Percentiles rank a stretch among this genome's conserved stretches.
Evolutionary conservation across 305 asterid genomes (phyloP).

Genomic region (Fraxinus albicans): DNA sequence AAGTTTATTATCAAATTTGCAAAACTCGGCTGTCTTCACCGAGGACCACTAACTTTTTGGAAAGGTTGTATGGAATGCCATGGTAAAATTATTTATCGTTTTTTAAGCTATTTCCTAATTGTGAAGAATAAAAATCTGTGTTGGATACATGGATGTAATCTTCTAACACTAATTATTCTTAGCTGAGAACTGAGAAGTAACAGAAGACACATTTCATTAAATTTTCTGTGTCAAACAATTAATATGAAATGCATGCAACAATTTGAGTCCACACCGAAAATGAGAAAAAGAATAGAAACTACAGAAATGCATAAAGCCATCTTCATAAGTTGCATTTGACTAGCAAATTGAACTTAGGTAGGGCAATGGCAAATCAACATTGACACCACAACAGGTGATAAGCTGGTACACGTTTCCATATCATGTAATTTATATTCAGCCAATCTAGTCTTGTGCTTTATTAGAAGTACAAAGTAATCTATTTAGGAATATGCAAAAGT

Average conservation of each 20-base stretch:
- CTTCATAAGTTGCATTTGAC: neutral
- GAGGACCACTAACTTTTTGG: neutral
- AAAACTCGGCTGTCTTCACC: neutral
- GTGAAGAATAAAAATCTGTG: neutral
- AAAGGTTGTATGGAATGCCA: neutral
- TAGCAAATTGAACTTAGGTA: neutral
- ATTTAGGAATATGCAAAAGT: neutral
- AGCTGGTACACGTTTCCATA: neutral
- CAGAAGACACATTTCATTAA: neutral
- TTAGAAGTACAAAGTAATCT: neutral
- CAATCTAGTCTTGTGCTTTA: neutral
- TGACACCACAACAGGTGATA: neutral
- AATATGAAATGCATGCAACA: neutral
- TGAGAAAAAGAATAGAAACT: neutral
- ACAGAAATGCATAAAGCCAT: neutral
- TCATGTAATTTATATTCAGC: neutral
- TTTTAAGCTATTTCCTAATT: neutral
- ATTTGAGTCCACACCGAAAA: neutral
- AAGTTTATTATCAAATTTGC: neutral
- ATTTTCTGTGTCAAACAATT: neutral
- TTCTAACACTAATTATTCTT: neutral
- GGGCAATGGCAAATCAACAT: neutral
- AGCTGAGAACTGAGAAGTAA: neutral
- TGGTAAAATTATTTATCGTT: neutral
- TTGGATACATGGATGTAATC: neutral